A percentile compares a stretch with the other conserved stretches of the same genome.
phyloP scores from a whole-genome alignment of 805 yeast genomes.

The Yarrowia hollandica region DNA sequence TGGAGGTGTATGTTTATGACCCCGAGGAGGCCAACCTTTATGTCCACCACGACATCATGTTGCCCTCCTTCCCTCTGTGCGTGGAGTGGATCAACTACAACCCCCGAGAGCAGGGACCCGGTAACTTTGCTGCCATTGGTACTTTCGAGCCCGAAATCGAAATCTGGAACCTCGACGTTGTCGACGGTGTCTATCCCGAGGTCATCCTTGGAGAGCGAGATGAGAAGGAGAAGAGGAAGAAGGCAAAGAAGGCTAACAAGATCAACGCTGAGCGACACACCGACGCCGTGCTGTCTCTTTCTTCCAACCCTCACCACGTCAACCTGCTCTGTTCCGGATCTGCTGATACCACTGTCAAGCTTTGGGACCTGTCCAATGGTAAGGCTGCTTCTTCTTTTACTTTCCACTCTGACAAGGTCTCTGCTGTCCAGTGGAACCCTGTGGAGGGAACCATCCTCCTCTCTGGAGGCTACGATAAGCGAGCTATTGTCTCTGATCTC shows the following conservation, averaged over 20 bases:
- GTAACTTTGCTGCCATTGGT: constrained; percentile 94
- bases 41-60: constrained; percentile 94
- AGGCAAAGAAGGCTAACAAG: constrained; percentile 52
- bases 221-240: constrained; percentile 51
- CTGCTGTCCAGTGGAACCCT: constrained; percentile 84
- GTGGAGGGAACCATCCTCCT: constrained; percentile 53
- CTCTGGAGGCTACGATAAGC: constrained; percentile 93
- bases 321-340: constrained; percentile 90
- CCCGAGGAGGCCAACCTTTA: constrained; percentile 68
- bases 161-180: constrained; percentile 90
- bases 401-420: constrained; percentile 80
- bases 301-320: constrained; percentile 79
- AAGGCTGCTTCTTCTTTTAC: constrained; percentile 76
- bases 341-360: constrained; percentile 90
- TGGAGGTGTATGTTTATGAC: constrained; percentile 93
- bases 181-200: constrained; percentile 94
- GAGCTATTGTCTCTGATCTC: constrained; percentile 75
- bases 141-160: constrained; percentile 97
- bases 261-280: constrained; percentile 76
- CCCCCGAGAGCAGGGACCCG: constrained; percentile 53
- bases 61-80: constrained; percentile 95
- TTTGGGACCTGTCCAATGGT: constrained; percentile 85
- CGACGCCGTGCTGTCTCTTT: constrained; percentile 86
- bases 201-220: constrained; percentile 81
- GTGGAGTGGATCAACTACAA: constrained; percentile 88